phyloP scores from a whole-genome alignment of 2,329 filamentous ascomycete genomes.

The Dendryphion nanum region DNA sequence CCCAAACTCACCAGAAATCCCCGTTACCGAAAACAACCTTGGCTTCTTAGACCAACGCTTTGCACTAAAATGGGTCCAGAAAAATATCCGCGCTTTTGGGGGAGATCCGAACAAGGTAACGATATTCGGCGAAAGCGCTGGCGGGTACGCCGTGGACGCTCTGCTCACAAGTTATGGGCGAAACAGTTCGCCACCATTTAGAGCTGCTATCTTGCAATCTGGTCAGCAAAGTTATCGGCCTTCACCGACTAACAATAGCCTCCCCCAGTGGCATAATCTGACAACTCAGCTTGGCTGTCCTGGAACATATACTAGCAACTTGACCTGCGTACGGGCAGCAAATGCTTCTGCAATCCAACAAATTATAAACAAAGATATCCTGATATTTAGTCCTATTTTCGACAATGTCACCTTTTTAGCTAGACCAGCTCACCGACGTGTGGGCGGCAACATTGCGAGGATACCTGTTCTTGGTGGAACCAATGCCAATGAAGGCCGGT shows the following conservation, averaged over 20 bases:
- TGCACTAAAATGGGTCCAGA: slow-evolving; percentile 55
- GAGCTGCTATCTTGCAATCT: slow-evolving; percentile 28
- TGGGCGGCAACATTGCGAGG: slow-evolving; percentile 21
- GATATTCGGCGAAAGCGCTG: slow-evolving; percentile 37
- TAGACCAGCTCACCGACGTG: slow-evolving; percentile 14
- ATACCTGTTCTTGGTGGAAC: slow-evolving; percentile 26
- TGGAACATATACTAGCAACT: slow-evolving; percentile 12
- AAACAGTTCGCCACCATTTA: slow-evolving; percentile 22
- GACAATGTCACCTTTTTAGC: slow-evolving; percentile 23
- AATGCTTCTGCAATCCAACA: slow-evolving; percentile 14
- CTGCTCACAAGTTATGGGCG: slow-evolving; percentile 26
- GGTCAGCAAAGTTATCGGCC: slow-evolving; percentile 21
- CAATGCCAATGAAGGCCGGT: slow-evolving; percentile 26
- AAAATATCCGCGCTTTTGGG: slow-evolving; percentile 50
- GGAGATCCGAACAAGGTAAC: slow-evolving; percentile 52
- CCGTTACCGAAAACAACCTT: slow-evolving; percentile 40
- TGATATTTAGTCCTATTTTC: slow-evolving; percentile 15
- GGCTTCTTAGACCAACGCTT: slow-evolving; percentile 58
- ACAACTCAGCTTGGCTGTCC: slow-evolving; percentile 17
- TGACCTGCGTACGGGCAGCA: slow-evolving; percentile 21
- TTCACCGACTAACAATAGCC: background rate
- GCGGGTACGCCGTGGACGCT: slow-evolving; percentile 22
- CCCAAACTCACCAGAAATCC: slow-evolving; percentile 19
- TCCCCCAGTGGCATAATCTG: slow-evolving; percentile 21
- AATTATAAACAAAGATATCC: slow-evolving; percentile 15